Conservation (phyloP, 2,329 filamentous ascomycete genomes). For the Penicillium brasilianum region DNA sequence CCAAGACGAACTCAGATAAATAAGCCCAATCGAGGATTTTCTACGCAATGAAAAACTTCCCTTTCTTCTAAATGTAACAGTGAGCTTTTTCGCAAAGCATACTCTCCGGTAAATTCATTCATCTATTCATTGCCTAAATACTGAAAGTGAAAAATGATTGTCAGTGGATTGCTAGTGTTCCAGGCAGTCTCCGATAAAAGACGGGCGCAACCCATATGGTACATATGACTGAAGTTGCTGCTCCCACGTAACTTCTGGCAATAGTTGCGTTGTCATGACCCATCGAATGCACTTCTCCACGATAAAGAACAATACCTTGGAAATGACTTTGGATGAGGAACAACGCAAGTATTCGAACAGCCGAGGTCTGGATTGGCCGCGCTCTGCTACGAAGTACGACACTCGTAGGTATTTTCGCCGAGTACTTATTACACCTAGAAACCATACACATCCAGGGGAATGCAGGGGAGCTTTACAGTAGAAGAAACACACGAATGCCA, state of each 20-base stretch:
- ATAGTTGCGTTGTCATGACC: background rate
- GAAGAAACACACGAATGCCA: background rate
- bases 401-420: background rate
- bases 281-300: background rate
- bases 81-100: background rate
- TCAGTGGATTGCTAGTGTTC: background rate
- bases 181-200: background rate
- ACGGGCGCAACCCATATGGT: background rate
- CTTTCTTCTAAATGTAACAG: background rate
- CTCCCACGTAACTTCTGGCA: background rate
- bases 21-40: background rate
- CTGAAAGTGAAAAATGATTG: background rate
- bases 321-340: background rate
- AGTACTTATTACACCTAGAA: background rate
- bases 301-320: background rate
- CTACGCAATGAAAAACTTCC: background rate
- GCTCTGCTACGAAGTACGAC: background rate
- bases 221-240: background rate
- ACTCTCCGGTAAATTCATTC: background rate
- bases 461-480: background rate
- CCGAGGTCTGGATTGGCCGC: no score
- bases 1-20: background rate
- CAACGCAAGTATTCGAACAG: no score
- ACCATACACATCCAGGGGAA: background rate
- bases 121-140: background rate